These are phyloP conservation scores for Blastobotrys muscicola DNA, from an alignment of 805 yeast genomes.

Conservation along the genomic window DNA sequence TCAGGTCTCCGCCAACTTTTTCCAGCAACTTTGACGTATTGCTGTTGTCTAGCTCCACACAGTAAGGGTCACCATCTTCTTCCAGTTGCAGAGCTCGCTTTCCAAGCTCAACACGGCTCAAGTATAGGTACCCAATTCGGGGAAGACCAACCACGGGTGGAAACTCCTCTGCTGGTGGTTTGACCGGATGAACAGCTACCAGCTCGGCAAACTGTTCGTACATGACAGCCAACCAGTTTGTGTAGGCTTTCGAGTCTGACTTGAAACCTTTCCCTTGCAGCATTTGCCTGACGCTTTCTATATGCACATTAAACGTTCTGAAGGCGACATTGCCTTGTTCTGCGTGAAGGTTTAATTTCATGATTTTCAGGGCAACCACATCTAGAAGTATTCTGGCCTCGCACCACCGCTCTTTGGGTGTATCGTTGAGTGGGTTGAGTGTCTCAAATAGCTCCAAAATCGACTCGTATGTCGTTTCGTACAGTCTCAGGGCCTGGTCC, in stretches of 20 bases:
- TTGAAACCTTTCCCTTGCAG: slow-evolving; percentile 24
- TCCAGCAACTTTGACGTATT: slow-evolving; percentile 14
- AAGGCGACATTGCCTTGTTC: slow-evolving; percentile 52
- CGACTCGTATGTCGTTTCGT: slow-evolving; percentile 46
- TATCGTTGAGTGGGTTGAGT: slow-evolving; percentile 9
- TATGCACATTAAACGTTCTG: slow-evolving; percentile 55
- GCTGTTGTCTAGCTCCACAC: slow-evolving; percentile 13
- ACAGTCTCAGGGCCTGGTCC: slow-evolving; percentile 41
- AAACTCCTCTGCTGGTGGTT: slow-evolving; percentile 26
- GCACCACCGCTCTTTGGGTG: slow-evolving; percentile 28
- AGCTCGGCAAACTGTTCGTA: slow-evolving; percentile 57
- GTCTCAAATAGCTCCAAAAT: slow-evolving; percentile 33
- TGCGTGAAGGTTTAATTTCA: slow-evolving; percentile 47
- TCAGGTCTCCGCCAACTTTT: slow-evolving; percentile 22
- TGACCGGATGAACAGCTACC: slow-evolving; percentile 37
- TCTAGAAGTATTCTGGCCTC: slow-evolving; percentile 47
- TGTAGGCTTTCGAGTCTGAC: no score
- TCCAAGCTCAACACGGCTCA: slow-evolving; percentile 8
- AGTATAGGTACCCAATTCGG: slow-evolving; percentile 15
- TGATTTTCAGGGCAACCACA: slow-evolving; percentile 50
- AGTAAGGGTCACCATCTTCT: slow-evolving; percentile 11
- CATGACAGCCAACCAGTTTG: slow-evolving; percentile 54
- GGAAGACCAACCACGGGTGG: slow-evolving; percentile 17
- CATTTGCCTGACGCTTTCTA: slow-evolving; percentile 39
- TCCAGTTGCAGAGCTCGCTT: no score